Percentiles rank a stretch among this genome's conserved stretches.
phyloP scores from a whole-genome alignment of 768 basidiomycete genomes.

The Macrocybe gigantea region DNA sequence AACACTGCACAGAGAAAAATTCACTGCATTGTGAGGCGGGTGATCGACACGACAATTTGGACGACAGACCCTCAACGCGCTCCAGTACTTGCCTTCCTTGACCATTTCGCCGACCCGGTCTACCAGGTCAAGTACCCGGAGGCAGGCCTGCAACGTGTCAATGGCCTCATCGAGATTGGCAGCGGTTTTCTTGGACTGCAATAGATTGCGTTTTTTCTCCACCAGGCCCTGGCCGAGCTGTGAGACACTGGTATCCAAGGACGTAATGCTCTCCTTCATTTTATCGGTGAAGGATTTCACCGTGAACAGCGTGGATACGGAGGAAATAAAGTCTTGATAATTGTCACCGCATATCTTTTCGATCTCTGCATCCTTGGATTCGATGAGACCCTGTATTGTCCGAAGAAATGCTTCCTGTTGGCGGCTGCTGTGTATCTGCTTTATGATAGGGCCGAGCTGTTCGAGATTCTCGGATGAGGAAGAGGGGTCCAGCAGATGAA shows the following conservation, averaged over 20 bases:
- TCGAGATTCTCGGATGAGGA: slow-evolving; percentile 93
- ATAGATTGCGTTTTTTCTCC: slow-evolving; percentile 86
- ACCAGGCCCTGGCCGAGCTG: slow-evolving; percentile 84
- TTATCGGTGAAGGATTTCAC: slow-evolving; percentile 96
- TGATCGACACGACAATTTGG: slow-evolving; percentile 23
- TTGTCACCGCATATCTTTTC: slow-evolving; percentile 94
- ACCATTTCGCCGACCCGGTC: slow-evolving; percentile 93
- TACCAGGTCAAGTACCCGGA: slow-evolving; percentile 89
- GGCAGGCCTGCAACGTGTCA: slow-evolving; percentile 88
- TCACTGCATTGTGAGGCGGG: slow-evolving; percentile 23
- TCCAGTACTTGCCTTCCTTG: slow-evolving; percentile 92
- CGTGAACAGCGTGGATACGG: slow-evolving; percentile 92
- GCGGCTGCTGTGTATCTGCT: slow-evolving; percentile 82
- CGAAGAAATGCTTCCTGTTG: slow-evolving; percentile 89
- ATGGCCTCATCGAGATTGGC: slow-evolving; percentile 95
- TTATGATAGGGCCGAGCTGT: slow-evolving; percentile 91
- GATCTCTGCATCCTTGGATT: slow-evolving; percentile 94
- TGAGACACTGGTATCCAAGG: slow-evolving; percentile 82
- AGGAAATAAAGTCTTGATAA: slow-evolving; percentile 96
- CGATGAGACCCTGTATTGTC: slow-evolving; percentile 80
- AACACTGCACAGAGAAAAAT: slow-evolving; percentile 52
- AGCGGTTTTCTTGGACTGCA: slow-evolving; percentile 90
- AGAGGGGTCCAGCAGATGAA: slow-evolving; percentile 81
- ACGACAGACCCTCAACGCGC: slow-evolving; percentile 82
- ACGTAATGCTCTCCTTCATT: slow-evolving; percentile 86